Conservation (phyloP, 495 filamentous ascomycete species). For the Aspergillus funiculosus region DNA sequence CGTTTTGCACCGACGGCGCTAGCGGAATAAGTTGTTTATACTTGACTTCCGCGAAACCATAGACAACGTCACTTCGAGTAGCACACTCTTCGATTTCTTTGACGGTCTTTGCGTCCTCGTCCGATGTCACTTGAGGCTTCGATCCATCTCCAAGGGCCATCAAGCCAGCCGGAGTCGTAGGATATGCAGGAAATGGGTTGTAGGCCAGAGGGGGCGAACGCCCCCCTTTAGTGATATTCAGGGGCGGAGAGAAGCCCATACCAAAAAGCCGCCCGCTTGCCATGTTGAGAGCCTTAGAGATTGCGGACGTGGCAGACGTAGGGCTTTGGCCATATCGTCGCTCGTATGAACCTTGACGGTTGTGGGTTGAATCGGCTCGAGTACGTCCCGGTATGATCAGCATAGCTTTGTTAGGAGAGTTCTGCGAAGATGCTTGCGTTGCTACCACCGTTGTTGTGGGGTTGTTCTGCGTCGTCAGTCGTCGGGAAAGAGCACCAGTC, state of each 20-base stretch:
- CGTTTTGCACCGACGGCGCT: conserved; percentile 62
- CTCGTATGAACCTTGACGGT: conserved; percentile 70
- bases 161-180: conserved; percentile 54
- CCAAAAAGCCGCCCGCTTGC: conserved; percentile 82
- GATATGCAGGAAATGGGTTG: conserved; percentile 78
- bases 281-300: conserved; percentile 91
- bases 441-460: conserved; percentile 36
- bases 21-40: conserved; percentile 91
- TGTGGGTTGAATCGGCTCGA: conserved; percentile 59
- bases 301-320: conserved; percentile 75
- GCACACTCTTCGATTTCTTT: conserved; percentile 85
- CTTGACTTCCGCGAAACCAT: conserved; percentile 95
- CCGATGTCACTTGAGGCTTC: conserved; percentile 52
- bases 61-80: conserved; percentile 89
- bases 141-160: conserved; percentile 61
- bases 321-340: conserved; percentile 69
- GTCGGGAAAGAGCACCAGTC: conserved; percentile 52
- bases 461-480: conserved; percentile 61
- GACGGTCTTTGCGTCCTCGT: conserved; percentile 76
- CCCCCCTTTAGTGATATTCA: conserved; percentile 59
- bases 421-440: conserved; percentile 24
- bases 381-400: conserved; percentile 60
- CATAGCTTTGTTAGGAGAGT: conserved; percentile 53
- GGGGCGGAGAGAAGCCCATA: conserved; percentile 62
- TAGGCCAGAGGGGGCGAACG: conserved; percentile 73